These are phyloP conservation scores for Sclerotinia glacialis DNA, from an alignment of 2,329 filamentous ascomycete species.

Conservation along the genomic window DNA sequence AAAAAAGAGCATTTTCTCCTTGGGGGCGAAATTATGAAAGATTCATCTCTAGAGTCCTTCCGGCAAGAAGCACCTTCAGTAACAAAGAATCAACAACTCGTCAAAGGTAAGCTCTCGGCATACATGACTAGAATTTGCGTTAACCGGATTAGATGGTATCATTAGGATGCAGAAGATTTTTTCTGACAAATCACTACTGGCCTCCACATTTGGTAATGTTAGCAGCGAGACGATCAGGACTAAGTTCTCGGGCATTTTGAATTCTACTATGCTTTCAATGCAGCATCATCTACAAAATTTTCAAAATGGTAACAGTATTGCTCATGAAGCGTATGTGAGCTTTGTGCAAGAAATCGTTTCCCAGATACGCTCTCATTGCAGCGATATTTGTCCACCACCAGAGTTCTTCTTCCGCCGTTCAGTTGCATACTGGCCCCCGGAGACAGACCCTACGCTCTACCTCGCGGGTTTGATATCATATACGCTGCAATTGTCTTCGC, in stretches of 20 bases:
- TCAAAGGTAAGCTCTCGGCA: not conserved
- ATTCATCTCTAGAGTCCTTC: not conserved
- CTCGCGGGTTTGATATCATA: slow-evolving; percentile 36
- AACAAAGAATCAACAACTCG: slow-evolving; percentile 10
- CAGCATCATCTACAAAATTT: slow-evolving; percentile 32
- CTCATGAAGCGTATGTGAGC: slow-evolving; percentile 31
- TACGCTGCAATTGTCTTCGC: slow-evolving; percentile 29
- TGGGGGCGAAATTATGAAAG: not conserved
- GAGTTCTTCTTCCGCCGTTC: slow-evolving; percentile 35
- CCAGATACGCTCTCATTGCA: slow-evolving; percentile 33
- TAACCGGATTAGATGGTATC: slow-evolving; percentile 9
- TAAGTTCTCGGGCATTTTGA: slow-evolving; percentile 31
- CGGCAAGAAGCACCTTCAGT: not conserved
- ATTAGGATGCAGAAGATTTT: slow-evolving; percentile 22
- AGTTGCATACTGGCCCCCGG: slow-evolving; percentile 34
- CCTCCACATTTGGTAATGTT: slow-evolving; percentile 20
- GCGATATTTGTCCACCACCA: slow-evolving; percentile 31
- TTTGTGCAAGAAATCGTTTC: slow-evolving; percentile 31
- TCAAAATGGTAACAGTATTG: slow-evolving; percentile 22
- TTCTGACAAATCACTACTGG: slow-evolving; percentile 23
- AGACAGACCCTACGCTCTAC: slow-evolving; percentile 35
- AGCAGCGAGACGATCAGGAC: slow-evolving; percentile 21
- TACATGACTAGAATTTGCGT: not conserved
- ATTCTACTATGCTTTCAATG: slow-evolving; percentile 33
- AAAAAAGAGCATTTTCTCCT: slow-evolving; percentile 18